Evolutionary conservation across 192 early-diverging fungal genomes (phyloP).

Genomic region (Tieghemiomyces parasiticus): DNA sequence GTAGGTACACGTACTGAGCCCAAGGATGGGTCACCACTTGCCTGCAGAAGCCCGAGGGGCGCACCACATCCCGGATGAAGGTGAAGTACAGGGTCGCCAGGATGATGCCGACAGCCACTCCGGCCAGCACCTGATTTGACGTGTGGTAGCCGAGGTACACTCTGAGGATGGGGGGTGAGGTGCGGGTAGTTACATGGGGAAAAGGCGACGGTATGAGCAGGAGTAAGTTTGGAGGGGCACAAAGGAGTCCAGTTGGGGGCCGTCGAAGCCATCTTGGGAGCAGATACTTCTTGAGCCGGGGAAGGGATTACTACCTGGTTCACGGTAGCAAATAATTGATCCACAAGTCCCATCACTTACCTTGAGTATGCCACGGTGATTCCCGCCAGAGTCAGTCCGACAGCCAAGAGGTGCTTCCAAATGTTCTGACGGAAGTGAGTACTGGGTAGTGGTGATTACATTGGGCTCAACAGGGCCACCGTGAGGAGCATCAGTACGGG

Average conservation of each 20-base stretch:
- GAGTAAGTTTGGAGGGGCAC: background rate
- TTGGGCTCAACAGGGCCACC: too few species aligned
- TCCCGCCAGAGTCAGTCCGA: conserved; percentile 15
- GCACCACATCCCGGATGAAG: conserved; percentile 20
- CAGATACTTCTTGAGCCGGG: background rate
- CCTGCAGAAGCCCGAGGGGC: conserved; percentile 23
- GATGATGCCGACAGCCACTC: conserved; percentile 32
- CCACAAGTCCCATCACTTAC: conserved; percentile 5
- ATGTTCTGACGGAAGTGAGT: conserved; percentile 10
- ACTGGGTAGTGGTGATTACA: background rate
- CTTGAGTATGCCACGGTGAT: conserved; percentile 31
- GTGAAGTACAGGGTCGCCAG: conserved; percentile 44
- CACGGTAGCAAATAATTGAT: background rate
- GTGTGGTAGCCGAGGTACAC: conserved; percentile 65
- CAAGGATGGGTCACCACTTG: conserved; percentile 23
- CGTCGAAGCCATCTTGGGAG: conserved; percentile 7
- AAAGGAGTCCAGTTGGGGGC: background rate
- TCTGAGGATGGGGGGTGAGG: conserved; percentile 16
- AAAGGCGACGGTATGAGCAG: background rate
- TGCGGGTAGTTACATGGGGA: background rate
- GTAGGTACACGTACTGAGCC: conserved; percentile 25
- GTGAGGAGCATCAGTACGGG: too few species aligned
- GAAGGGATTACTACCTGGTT: background rate
- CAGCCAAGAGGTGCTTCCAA: conserved; percentile 25
- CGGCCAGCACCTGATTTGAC: conserved; percentile 49